These are phyloP conservation scores for Ceratocystis albifundus DNA, from an alignment of 2,329 filamentous ascomycete species.

Conservation along the genomic window DNA sequence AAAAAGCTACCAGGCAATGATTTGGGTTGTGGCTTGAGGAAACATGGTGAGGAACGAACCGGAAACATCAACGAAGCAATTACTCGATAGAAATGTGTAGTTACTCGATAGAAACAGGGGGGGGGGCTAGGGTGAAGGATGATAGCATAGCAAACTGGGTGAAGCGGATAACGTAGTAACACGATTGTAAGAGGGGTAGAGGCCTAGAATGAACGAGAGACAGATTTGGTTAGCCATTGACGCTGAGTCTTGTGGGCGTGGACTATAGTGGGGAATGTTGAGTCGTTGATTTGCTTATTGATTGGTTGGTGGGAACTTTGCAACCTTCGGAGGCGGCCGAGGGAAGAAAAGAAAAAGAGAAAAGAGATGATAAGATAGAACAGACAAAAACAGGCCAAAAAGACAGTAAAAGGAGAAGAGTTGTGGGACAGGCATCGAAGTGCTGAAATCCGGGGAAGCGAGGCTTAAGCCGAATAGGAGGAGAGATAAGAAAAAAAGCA, in stretches of 20 bases:
- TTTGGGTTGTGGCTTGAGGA: neutral
- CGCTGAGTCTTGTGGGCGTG: neutral
- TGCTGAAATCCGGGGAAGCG: too few relatives aligned
- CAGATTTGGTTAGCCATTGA: neutral
- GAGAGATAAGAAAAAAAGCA: neutral
- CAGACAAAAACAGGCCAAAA: too few relatives aligned
- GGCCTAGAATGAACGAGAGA: neutral
- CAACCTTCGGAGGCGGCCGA: conserved; percentile 18
- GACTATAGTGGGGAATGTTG: neutral
- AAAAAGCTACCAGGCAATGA: neutral
- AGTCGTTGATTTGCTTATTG: neutral
- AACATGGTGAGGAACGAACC: neutral
- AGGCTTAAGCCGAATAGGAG: neutral
- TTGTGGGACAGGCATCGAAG: neutral
- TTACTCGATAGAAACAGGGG: conserved; percentile 6
- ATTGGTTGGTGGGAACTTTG: conserved; percentile 8
- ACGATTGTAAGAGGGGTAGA: neutral
- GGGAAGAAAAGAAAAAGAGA: neutral
- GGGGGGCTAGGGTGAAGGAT: neutral
- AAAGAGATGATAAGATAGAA: neutral
- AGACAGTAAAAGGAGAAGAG: neutral
- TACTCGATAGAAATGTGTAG: conserved; percentile 19
- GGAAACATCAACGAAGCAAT: neutral
- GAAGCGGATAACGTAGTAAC: too few relatives aligned
- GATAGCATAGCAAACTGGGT: too few relatives aligned